Conservation (phyloP, 2,329 filamentous ascomycete species). For the Paraphoma sp. region DNA sequence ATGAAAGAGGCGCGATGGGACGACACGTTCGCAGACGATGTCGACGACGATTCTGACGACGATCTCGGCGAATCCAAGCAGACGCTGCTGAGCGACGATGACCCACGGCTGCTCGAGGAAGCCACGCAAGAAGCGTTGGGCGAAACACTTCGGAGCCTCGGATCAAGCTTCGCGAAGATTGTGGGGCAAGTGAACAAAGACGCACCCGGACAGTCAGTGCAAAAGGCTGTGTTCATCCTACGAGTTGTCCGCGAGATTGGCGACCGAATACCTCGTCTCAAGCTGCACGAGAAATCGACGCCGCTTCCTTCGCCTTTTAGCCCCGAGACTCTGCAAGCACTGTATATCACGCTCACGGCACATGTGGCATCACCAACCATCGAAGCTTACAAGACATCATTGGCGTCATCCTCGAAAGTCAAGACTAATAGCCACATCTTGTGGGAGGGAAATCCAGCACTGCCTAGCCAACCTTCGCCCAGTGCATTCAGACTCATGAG, state of each 20-base stretch:
- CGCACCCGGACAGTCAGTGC: constrained; percentile 40
- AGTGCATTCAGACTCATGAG: constrained; percentile 75
- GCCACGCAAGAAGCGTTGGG: constrained; percentile 64
- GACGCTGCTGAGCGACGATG: constrained; percentile 72
- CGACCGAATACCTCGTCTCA: constrained; percentile 53
- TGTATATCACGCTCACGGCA: constrained; percentile 68
- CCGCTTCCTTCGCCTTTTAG: constrained; percentile 36
- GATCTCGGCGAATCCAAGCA: constrained; percentile 73
- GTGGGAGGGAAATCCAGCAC: constrained; percentile 79
- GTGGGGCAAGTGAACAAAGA: constrained; percentile 58
- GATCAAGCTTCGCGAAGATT: constrained; percentile 60
- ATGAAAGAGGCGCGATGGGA: constrained; percentile 76
- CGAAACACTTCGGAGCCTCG: constrained; percentile 65
- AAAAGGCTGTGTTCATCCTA: constrained; percentile 67
- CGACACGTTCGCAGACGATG: constrained; percentile 75
- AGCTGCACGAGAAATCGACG: constrained; percentile 39
- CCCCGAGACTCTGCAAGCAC: constrained; percentile 64
- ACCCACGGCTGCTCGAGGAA: constrained; percentile 69
- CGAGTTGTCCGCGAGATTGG: constrained; percentile 78
- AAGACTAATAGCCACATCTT: constrained; percentile 69
- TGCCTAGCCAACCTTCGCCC: constrained; percentile 82
- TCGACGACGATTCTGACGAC: constrained; percentile 73
- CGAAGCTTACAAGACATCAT: constrained; percentile 48
- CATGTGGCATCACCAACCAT: constrained; percentile 61
- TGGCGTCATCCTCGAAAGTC: constrained; percentile 53